Base-by-base conservation (phyloP, 1,284 basidiomycete species). In the Phellinidium pouzarii region DNA sequence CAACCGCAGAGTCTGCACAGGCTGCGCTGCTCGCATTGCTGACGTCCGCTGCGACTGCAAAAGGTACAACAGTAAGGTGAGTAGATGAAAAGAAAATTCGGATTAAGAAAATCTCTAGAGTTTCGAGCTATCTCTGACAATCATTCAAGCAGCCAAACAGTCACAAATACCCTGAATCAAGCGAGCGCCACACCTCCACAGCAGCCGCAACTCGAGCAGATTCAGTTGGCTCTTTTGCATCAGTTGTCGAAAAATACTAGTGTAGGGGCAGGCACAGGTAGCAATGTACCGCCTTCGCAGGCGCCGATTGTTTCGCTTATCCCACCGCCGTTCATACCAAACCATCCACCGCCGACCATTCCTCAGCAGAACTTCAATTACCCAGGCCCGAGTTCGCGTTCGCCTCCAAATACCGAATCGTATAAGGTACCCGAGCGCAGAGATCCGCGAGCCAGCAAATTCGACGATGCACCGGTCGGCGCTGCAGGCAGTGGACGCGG, bases 161-260 rank as follows among this genome's bases (percentile, higher is more conserved):
- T 65, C 54, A 62, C 78, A 81, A 86, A 80, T 64, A 77, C 65
- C 12, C n/a, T 11, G 2, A 20, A 11, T 34, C 44, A 36, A 27
- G 42, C 20, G 23, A 43, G 45, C 52, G 45, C 54, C 56, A 57
- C 36, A 25, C 59, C 55, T 48, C 57, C 57, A 59, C 65, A 53
- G 53, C 65, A 41, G 59, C 69, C 55, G 64, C 64, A 50, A 22
- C 62, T 82, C 57, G 78, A 79, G 59, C 68, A 75, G 41, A 70
- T 74, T 56, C 83, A 85, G 64, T 70, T 88, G 52, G 79, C 80
- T 49, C 71, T 87, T 60, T 71, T 91, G 60, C 84, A 87, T 62
- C 86, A 85, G 62, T 73, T 89, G 64, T 73, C 84, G 53, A 80
- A 81, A 61, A 76, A 78, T 60, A 76, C 80, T 34, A 74, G 73